Base-by-base conservation (phyloP, 1,284 basidiomycete species). In the Microbotryum saponariae region DNA sequence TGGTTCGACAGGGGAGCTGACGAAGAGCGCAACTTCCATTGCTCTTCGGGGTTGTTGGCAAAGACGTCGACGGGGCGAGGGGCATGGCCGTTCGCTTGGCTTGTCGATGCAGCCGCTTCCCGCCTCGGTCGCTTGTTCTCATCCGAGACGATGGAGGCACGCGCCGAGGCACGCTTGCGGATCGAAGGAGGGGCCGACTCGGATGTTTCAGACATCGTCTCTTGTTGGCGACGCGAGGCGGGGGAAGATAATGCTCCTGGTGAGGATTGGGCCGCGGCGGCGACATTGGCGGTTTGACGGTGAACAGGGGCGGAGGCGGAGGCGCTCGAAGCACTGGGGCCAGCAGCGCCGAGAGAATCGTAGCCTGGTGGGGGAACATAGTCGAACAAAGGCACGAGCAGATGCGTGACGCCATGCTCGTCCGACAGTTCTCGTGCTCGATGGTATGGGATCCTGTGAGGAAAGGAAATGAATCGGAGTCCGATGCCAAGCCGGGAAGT, bases 381-480 rank as follows among this genome's bases (percentile, higher is more conserved):
- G 75, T 96, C 91, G 74, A 97, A 93, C 63, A 97, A 81, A 4
- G 92, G 90, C 0, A 85, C 81, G 58, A 97, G 82, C 57, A 91
- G 80, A 53, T 86, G 83, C 21, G 86, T 85, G 42, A 96, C 91
- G 58, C 89, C 89, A 76, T 89, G 93, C 72, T 91, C 89, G n/a
- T 83, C 76, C 12, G 93, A 91, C 49, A 97, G 85, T 68, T 92
- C 89, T 63, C 87, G 84, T 37, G 91, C 92, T 62, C 89, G 82
- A 69, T 92, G 88, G 50, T 94, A 84, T 4, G 92, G 92, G 69
- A 97, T 91, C 91, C 90, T 93, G 68, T 10, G 3, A 29, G 9
- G 29, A 50, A 20, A 23, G 48, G 23, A 52, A 56, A 46, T 9
- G 23, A 46, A 29, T 42, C 29, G 37, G 12, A 42, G 16, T 42